Evolutionary conservation across 805 yeast genomes (phyloP).

Genomic region (Pichia exigua): DNA sequence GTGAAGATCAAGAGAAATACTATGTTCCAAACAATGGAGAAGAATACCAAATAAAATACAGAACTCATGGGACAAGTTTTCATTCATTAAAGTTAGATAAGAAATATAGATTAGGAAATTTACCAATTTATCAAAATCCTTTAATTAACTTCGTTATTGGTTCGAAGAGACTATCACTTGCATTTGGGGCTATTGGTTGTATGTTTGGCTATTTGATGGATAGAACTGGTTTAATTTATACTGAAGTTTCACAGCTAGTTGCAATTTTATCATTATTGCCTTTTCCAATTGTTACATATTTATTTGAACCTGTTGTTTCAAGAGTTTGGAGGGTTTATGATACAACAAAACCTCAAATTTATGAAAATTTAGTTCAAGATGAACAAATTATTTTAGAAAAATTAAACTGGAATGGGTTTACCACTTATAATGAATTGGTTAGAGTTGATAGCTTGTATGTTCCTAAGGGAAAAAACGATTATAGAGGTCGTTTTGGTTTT

Average conservation of each 20-base stretch:
- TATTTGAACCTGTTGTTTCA: slow-evolving; percentile 60
- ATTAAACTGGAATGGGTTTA: slow-evolving; percentile 58
- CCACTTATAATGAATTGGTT: slow-evolving; percentile 55
- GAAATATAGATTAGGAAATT: slow-evolving; percentile 47
- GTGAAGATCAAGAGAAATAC: slow-evolving; percentile 25
- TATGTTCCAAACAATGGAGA: slow-evolving; percentile 20
- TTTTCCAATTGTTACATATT: slow-evolving; percentile 47
- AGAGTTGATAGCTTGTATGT: slow-evolving; percentile 40
- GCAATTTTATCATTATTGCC: slow-evolving; percentile 42
- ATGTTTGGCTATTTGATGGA: slow-evolving; percentile 55
- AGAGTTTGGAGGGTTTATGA: slow-evolving; percentile 66
- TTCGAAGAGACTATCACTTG: slow-evolving; percentile 53
- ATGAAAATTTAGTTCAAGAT: slow-evolving; percentile 50
- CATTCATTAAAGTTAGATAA: slow-evolving; percentile 34
- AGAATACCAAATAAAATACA: slow-evolving; percentile 17
- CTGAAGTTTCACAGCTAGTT: slow-evolving; percentile 35
- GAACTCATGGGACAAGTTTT: slow-evolving; percentile 27
- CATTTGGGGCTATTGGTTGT: slow-evolving; percentile 52
- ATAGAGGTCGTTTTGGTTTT: slow-evolving; percentile 38
- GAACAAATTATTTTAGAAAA: slow-evolving; percentile 65
- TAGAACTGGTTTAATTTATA: slow-evolving; percentile 46
- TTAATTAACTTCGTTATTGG: slow-evolving; percentile 53
- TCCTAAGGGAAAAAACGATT: slow-evolving; percentile 19
- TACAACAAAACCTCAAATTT: slow-evolving; percentile 52
- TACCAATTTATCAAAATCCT: slow-evolving; percentile 60